Percentiles rank a stretch among this genome's conserved stretches.
Evolutionary conservation across 805 yeast genomes (phyloP).

Genomic region (Hanseniaspora osmophila): DNA sequence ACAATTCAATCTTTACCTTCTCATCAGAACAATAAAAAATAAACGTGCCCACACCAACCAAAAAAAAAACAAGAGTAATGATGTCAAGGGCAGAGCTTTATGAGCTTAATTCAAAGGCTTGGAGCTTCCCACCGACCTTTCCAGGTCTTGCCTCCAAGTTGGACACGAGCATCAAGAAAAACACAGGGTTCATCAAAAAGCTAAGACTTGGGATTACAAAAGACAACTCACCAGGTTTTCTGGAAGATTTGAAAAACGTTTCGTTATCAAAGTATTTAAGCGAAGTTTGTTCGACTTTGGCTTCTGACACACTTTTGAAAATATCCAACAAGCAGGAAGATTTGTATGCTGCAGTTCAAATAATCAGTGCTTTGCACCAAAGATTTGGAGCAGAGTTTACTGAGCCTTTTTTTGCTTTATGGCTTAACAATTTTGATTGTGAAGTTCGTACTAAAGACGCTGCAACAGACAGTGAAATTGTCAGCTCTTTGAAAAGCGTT

Average conservation of each 20-base stretch:
- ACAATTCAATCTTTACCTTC: no score
- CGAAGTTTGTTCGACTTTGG: constrained; percentile 44
- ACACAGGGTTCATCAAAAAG: constrained; percentile 65
- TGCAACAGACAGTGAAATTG: constrained; percentile 30
- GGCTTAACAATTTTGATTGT: constrained; percentile 25
- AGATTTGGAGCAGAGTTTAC: constrained; percentile 47
- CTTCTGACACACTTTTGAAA: constrained; percentile 46
- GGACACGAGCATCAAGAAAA: constrained; percentile 71
- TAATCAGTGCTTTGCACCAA: constrained; percentile 63
- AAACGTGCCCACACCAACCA: neutral
- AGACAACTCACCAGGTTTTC: constrained; percentile 33
- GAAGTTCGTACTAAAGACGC: constrained; percentile 18
- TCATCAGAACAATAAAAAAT: no score
- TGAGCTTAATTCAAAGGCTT: constrained; percentile 33
- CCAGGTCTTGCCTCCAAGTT: constrained; percentile 24
- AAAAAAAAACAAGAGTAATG: neutral
- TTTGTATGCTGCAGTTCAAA: constrained; percentile 46
- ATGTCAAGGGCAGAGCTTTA: constrained; percentile 19
- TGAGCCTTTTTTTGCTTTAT: constrained; percentile 29
- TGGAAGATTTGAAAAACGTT: constrained; percentile 48
- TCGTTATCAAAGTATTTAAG: constrained; percentile 62
- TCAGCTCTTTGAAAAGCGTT: constrained; percentile 27
- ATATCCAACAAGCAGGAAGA: constrained; percentile 40
- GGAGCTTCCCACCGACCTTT: constrained; percentile 35
- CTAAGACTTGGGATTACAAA: constrained; percentile 41